Conservation (phyloP, 192 early-diverging fungal genomes). For the Cetraspora pellucida region DNA sequence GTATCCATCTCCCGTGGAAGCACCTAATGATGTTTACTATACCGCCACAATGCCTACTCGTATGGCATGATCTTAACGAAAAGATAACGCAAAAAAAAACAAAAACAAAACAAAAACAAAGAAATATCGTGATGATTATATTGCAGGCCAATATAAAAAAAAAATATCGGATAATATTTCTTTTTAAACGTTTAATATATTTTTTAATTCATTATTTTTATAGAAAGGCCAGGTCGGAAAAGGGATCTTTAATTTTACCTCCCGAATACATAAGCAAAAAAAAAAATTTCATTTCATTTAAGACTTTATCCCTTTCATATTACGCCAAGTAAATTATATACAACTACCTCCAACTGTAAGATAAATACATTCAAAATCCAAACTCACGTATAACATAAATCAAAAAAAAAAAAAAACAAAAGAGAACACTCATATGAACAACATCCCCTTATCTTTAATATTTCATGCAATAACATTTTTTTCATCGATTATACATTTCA, state of each 20-base stretch:
- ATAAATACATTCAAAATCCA: no score
- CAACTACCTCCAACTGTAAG: no score
- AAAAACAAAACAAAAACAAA: background rate
- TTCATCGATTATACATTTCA: no score
- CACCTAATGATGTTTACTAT: background rate
- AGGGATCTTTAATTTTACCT: slow-evolving; percentile 2
- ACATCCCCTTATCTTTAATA: no score
- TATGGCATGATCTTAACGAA: background rate
- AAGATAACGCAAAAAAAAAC: no score
- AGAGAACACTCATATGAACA: no score
- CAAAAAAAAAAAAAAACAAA: no score
- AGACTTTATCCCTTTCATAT: background rate
- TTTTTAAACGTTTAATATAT: background rate
- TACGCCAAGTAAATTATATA: background rate
- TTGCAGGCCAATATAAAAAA: background rate
- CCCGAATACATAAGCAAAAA: background rate
- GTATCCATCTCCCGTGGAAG: slow-evolving; percentile 13
- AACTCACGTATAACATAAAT: no score
- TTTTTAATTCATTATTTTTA: background rate
- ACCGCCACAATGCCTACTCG: background rate
- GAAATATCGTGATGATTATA: no score
- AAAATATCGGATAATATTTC: background rate
- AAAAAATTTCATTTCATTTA: no score
- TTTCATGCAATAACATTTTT: no score
- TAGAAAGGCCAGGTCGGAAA: slow-evolving; percentile 31